Evolutionary conservation across 768 basidiomycete genomes (phyloP).

Genomic region (Polyporus arcularius): DNA sequence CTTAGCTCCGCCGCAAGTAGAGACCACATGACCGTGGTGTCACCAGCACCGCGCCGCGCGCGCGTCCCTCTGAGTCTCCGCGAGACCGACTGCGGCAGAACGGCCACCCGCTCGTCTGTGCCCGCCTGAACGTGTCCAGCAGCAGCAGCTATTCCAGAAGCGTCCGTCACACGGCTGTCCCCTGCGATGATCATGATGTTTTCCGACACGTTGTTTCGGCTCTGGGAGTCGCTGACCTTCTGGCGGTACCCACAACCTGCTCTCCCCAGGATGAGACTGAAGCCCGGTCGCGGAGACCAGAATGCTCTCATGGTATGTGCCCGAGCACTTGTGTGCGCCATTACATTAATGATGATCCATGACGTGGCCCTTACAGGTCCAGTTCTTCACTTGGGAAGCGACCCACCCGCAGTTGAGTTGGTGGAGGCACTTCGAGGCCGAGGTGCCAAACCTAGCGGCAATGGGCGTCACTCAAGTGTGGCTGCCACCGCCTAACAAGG

Average conservation of each 20-base stretch:
- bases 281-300: slow-evolving; percentile 45
- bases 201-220: slow-evolving; percentile 2
- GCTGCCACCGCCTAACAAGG: slow-evolving; percentile 85
- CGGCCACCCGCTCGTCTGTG: not conserved
- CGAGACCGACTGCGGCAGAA: not conserved
- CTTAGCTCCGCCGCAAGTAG: slow-evolving; percentile 13
- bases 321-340: not conserved
- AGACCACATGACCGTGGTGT: slow-evolving; percentile 18
- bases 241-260: slow-evolving; percentile 37
- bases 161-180: not conserved
- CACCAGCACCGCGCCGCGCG: not conserved
- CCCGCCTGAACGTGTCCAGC: not conserved
- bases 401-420: slow-evolving; percentile 61
- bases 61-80: not conserved
- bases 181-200: slow-evolving; percentile 14
- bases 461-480: slow-evolving; percentile 81
- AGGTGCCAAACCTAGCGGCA: slow-evolving; percentile 61
- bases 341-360: not conserved
- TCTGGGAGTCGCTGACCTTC: slow-evolving; percentile 16
- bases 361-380: slow-evolving; percentile 45
- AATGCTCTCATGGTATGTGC: slow-evolving; percentile 70
- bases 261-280: slow-evolving; percentile 61
- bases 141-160: not conserved
- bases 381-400: slow-evolving; percentile 86
- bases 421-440: slow-evolving; percentile 76